phyloP scores from a whole-genome alignment of 2,329 filamentous ascomycete genomes.

The Coccinonectria pachysandricola region DNA sequence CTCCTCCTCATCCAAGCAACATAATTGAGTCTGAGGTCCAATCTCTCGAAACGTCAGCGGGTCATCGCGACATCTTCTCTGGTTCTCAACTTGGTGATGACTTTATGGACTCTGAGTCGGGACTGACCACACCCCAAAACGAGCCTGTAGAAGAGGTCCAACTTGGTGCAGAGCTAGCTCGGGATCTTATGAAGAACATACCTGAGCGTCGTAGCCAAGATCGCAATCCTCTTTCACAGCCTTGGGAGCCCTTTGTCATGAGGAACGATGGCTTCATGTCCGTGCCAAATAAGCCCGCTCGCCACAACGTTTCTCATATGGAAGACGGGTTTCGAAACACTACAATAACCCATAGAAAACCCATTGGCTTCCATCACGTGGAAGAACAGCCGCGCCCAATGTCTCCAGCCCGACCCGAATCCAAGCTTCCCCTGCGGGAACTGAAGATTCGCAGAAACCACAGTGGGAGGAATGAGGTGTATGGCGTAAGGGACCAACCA shows the following conservation, averaged over 20 bases:
- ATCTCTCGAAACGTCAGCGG: slow-evolving; percentile 3
- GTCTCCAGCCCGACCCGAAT: slow-evolving; percentile 17
- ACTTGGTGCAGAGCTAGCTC: slow-evolving; percentile 14
- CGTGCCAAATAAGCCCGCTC: slow-evolving; percentile 19
- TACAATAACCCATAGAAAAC: slow-evolving; percentile 8
- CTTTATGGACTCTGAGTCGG: slow-evolving; percentile 31
- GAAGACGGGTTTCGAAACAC: slow-evolving; percentile 25
- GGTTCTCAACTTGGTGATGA: slow-evolving; percentile 29
- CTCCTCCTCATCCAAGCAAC: slow-evolving; percentile 12
- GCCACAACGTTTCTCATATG: slow-evolving; percentile 17
- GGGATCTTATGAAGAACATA: slow-evolving; percentile 14
- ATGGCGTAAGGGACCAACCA: slow-evolving; percentile 8
- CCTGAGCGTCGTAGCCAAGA: slow-evolving; percentile 7
- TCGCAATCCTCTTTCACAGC: slow-evolving; percentile 6
- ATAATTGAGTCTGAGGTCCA: slow-evolving; percentile 6
- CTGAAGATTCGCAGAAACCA: slow-evolving; percentile 19
- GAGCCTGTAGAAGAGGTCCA: slow-evolving; percentile 17
- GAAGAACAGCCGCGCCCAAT: slow-evolving; percentile 11
- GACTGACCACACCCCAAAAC: slow-evolving; percentile 26
- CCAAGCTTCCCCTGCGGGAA: slow-evolving; percentile 32
- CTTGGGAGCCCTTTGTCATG: slow-evolving; percentile 21
- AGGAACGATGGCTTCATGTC: slow-evolving; percentile 29
- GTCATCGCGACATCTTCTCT: slow-evolving; percentile 21
- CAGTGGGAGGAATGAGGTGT: slow-evolving; percentile 11
- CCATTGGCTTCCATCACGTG: slow-evolving; percentile 7